Conservation (phyloP, 345 rosid species). For the Lepidium africanum region DNA sequence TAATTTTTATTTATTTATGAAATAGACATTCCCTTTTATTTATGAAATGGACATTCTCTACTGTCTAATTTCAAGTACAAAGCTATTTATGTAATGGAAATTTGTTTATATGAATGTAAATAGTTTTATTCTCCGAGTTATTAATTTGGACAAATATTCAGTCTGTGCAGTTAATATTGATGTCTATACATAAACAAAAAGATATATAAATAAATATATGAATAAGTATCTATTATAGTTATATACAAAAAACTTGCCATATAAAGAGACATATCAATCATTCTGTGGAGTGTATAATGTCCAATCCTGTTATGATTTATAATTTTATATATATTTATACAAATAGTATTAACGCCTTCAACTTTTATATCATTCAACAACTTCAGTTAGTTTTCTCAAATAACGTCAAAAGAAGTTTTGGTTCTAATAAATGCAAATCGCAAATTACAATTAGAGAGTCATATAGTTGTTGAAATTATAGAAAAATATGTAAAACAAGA, state of each 20-base stretch:
- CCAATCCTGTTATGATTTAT: neutral
- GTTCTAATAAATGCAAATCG: neutral
- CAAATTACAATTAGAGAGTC: neutral
- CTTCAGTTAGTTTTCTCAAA: neutral
- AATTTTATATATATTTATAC: neutral
- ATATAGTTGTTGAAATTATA: neutral
- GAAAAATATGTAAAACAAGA: neutral
- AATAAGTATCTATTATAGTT: neutral
- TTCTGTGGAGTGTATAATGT: slow-evolving; percentile 2
- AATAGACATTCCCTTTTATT: too few species aligned
- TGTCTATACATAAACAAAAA: neutral
- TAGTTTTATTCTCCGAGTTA: too few species aligned
- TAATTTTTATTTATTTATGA: too few species aligned
- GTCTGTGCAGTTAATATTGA: neutral
- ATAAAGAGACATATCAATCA: neutral
- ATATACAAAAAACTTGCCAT: neutral
- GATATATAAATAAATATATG: neutral
- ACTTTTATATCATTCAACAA: slow-evolving; percentile 14
- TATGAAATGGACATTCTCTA: too few species aligned
- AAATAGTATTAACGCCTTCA: neutral
- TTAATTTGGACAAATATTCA: neutral
- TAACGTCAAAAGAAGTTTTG: neutral
- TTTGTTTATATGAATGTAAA: too few species aligned
- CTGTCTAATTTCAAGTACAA: too few species aligned
- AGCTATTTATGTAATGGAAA: too few species aligned